Evolutionary conservation across 192 early-diverging fungal species (phyloP).

Genomic region (Backusella circina): DNA sequence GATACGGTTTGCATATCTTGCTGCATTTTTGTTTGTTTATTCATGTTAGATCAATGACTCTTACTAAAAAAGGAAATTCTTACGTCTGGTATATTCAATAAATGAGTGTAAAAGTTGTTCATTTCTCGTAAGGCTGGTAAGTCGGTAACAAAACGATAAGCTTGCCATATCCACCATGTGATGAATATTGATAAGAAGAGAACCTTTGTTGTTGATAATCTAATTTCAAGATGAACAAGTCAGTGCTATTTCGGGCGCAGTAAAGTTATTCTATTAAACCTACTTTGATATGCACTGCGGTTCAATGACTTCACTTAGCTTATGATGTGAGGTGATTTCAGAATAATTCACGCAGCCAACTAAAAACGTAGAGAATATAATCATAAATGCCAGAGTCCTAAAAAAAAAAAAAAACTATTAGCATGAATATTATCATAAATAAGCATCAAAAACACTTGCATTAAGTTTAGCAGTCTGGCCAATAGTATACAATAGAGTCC

Average conservation of each 20-base stretch:
- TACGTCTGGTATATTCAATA: conserved; percentile 76
- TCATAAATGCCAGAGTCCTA: conserved; percentile 84
- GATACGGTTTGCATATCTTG: conserved; percentile 78
- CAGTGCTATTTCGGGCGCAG: background rate
- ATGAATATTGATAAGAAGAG: conserved; percentile 63
- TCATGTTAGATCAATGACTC: background rate
- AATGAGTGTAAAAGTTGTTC: conserved; percentile 77
- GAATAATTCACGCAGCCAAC: conserved; percentile 89
- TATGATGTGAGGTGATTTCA: conserved; percentile 62
- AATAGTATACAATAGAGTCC: conserved; percentile 84
- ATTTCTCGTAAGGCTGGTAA: conserved; percentile 75
- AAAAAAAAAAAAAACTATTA: background rate
- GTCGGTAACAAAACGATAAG: conserved; percentile 62
- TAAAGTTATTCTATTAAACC: conserved; percentile 9
- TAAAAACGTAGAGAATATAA: conserved; percentile 85
- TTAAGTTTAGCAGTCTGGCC: conserved; percentile 67
- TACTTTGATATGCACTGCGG: conserved; percentile 73
- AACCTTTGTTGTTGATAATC: conserved; percentile 54
- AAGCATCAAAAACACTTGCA: conserved; percentile 53
- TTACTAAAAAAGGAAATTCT: conserved; percentile 12
- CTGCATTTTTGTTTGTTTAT: conserved; percentile 35
- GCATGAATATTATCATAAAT: background rate
- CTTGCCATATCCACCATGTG: conserved; percentile 76
- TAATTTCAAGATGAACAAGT: conserved; percentile 8
- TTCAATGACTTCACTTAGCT: conserved; percentile 72